Base-by-base conservation (phyloP, 495 filamentous ascomycete genomes). In the Hypomontagnella monticulosa region DNA sequence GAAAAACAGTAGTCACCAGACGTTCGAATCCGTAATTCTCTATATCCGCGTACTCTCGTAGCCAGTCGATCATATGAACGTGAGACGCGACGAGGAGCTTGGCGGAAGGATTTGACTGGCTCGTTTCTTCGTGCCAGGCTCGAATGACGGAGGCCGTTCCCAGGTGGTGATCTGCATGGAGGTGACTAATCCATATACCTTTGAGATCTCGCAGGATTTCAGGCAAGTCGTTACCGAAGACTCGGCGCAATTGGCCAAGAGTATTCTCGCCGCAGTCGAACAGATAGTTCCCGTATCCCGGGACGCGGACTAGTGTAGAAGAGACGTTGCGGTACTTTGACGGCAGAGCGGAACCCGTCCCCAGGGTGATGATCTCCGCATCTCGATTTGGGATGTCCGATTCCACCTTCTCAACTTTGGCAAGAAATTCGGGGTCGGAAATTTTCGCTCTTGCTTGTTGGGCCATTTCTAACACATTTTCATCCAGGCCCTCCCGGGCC, bases 271-370 rank as follows among this genome's bases (percentile, higher is more conserved):
- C 95, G 65, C 88, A 91, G 75, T 99, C 95, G 41, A 99, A 82
- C 2, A 99, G 76, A 58, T 94, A 93, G 71, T 83, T 93, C 7
- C 95, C 95, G 47, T 82, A 84, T 0, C 86, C 89, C n/a, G 95
- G 95, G 1, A 94, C 88, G 16, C 91, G 83, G 37, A 98, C 67
- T 6, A 99, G 80, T 0, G 92, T 97, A 4, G 89, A 88, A 20
- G 93, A 96, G 38, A 98, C 95, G 74, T 98, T 99, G 54, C 95
- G 90, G 75, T 97, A 93, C 74, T 93, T 94, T 44, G 92, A 95
- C 4, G 95, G 96, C 12, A 87, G 61, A 9, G 93, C 89, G 3
- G 93, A 97, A 8, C 95, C 95, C 2, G 95, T 99, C 2, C 95
- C 95, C 4, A 99, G 84, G 0, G 92, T 82, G 56, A 93, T 87